Percentiles rank a stretch among this genome's conserved stretches.
Evolutionary conservation across 306 rosid species (phyloP).

Genomic region (Quercus berberidifolia): DNA sequence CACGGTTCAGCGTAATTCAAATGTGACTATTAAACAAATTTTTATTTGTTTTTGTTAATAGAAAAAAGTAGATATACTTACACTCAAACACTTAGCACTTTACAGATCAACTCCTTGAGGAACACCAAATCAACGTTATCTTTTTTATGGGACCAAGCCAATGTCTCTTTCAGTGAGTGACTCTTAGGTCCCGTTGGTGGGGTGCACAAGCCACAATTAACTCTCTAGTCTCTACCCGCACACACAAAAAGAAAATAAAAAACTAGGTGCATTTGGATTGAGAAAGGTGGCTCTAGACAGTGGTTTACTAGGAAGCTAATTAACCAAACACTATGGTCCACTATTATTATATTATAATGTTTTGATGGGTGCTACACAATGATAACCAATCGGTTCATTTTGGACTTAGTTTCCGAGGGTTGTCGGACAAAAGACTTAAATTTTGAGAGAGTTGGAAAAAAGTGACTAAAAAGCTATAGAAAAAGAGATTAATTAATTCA

Average conservation of each 20-base stretch:
- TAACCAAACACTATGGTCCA: not conserved
- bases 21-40: not conserved
- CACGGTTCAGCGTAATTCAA: not conserved
- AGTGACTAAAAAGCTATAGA: too few species aligned
- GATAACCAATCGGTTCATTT: not conserved
- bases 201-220: slow-evolving; percentile 10
- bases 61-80: too few species aligned
- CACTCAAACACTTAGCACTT: not conserved
- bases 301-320: not conserved
- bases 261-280: not conserved
- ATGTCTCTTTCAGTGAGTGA: slow-evolving; percentile 17
- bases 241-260: not conserved
- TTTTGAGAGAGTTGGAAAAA: not conserved
- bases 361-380: not conserved
- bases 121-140: not conserved
- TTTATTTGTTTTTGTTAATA: too few species aligned
- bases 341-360: not conserved
- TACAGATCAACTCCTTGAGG: slow-evolving; percentile 1
- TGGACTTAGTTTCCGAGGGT: not conserved
- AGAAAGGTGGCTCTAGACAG: not conserved
- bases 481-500: too few species aligned
- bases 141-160: not conserved
- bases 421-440: not conserved
- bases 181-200: not conserved
- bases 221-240: not conserved